phyloP scores from a whole-genome alignment of 257 asterid genomes.

The Solanum corneliomulleri region DNA sequence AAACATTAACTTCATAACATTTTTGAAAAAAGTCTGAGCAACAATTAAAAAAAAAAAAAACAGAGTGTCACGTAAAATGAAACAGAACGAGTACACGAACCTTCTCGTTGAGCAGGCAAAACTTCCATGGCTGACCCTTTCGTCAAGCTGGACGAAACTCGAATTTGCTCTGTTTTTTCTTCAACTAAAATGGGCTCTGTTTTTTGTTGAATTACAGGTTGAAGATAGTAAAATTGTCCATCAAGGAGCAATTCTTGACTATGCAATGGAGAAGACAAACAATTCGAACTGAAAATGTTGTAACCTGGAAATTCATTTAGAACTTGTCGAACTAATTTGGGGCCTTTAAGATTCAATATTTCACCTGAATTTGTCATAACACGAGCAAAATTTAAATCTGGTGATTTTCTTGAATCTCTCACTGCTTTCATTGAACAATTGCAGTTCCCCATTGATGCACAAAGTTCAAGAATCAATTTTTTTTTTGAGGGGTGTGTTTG shows the following conservation, averaged over 20 bases:
- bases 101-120: conserved; percentile 12
- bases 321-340: conserved; percentile 25
- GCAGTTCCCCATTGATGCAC: conserved; percentile 52
- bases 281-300: conserved; percentile 11
- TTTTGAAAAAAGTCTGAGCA: background rate
- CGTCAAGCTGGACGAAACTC: conserved; percentile 4
- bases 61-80: background rate
- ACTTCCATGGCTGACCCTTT: conserved; percentile 19
- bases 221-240: conserved; percentile 24
- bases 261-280: conserved; percentile 7
- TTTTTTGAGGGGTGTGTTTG: background rate
- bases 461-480: background rate
- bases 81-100: background rate
- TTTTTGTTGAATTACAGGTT: background rate
- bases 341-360: conserved; percentile 20
- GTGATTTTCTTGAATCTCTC: conserved; percentile 13
- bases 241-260: conserved; percentile 17
- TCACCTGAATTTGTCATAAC: conserved; percentile 31
- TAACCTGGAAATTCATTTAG: conserved; percentile 22
- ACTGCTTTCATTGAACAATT: conserved; percentile 41
- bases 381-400: conserved; percentile 3
- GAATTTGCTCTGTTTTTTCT: conserved; percentile 1
- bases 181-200: background rate
- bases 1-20: background rate
- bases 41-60: too few relatives aligned